phyloP scores from a whole-genome alignment of 768 basidiomycete genomes.

The Agrocybe praecox region DNA sequence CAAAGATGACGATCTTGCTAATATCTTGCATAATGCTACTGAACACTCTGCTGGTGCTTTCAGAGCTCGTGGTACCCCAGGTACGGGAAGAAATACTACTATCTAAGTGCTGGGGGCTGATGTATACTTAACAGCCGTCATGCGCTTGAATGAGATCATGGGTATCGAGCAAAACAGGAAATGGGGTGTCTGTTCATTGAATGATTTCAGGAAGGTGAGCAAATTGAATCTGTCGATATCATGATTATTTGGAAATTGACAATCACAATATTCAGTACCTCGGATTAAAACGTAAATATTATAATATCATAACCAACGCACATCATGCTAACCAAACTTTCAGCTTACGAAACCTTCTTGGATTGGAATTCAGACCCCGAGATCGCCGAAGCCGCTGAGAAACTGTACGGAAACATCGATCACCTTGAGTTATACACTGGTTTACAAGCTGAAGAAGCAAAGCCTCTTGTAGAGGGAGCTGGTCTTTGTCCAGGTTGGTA shows the following conservation, averaged over 20 bases:
- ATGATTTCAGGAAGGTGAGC: conserved; percentile 71
- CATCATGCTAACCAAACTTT: not conserved
- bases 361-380: conserved; percentile 82
- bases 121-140: conserved; percentile 39
- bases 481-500: conserved; percentile 77
- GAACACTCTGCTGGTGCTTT: conserved; percentile 74
- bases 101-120: not conserved
- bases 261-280: conserved; percentile 53
- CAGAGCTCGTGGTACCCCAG: conserved; percentile 75
- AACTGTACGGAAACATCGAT: conserved; percentile 75
- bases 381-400: conserved; percentile 73
- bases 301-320: conserved; percentile 15
- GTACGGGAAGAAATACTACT: conserved; percentile 20
- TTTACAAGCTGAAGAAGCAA: conserved; percentile 77
- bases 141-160: conserved; percentile 83
- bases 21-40: conserved; percentile 67
- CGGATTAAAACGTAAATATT: conserved; percentile 64
- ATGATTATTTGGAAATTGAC: not conserved
- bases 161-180: conserved; percentile 74
- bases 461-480: conserved; percentile 75
- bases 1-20: conserved; percentile 72
- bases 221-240: not conserved
- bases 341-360: conserved; percentile 69
- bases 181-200: conserved; percentile 85
- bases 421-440: conserved; percentile 82